These are phyloP conservation scores for Mortierella sp. DNA, from an alignment of 371 early-diverging fungal species.

Conservation along the genomic window DNA sequence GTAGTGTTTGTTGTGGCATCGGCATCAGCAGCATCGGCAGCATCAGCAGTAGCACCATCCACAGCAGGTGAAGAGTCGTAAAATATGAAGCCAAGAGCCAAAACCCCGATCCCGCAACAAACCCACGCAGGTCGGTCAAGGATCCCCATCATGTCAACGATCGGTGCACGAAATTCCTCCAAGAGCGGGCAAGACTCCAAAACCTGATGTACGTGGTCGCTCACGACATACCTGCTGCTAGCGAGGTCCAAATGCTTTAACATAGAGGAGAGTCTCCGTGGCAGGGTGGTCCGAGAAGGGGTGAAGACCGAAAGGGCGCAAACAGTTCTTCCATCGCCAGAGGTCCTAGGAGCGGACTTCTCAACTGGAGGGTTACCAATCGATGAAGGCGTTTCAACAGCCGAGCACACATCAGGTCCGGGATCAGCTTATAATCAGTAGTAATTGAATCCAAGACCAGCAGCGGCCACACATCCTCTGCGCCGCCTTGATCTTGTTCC, in stretches of 20 bases:
- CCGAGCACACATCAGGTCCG: not conserved
- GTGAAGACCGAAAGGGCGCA: not conserved
- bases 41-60: no score
- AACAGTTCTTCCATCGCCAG: not conserved
- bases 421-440: not conserved
- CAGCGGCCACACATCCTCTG: not conserved
- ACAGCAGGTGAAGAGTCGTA: not conserved
- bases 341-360: not conserved
- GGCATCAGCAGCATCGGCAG: not conserved
- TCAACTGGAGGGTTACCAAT: not conserved
- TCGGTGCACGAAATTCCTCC: not conserved
- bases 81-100: not conserved
- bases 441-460: not conserved
- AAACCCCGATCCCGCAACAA: not conserved
- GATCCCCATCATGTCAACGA: not conserved
- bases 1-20: not conserved
- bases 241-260: not conserved
- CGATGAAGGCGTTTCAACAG: not conserved
- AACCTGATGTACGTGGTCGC: not conserved
- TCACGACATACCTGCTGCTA: not conserved
- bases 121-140: not conserved
- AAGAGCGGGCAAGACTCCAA: not conserved
- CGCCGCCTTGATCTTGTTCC: not conserved
- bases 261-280: not conserved
- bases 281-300: not conserved